Conservation (phyloP, 1,139 yeast genomes). For the Taphrina communis region DNA sequence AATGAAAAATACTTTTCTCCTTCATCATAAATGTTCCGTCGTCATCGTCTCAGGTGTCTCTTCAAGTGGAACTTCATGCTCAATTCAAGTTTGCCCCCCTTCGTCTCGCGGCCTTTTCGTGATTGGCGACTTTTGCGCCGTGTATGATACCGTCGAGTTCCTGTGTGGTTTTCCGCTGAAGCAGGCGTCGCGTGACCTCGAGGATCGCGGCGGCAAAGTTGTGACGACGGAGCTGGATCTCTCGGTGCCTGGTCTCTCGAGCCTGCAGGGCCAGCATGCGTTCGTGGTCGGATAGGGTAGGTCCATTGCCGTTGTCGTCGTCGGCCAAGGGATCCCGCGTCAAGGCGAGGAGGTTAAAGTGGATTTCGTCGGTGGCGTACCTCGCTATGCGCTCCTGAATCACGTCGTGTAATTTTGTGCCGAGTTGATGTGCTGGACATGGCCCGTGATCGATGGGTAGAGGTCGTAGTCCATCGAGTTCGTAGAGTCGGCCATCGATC, state of each 20-base stretch:
- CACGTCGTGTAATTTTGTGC: conserved; percentile 55
- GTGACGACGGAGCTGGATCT: conserved; percentile 59
- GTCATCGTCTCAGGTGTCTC: too few relatives aligned
- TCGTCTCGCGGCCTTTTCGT: too few relatives aligned
- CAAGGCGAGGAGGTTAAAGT: conserved; percentile 66
- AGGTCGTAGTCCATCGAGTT: conserved; percentile 69
- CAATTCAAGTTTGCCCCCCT: neutral
- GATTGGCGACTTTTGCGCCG: neutral
- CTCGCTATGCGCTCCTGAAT: conserved; percentile 58
- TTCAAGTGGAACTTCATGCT: neutral
- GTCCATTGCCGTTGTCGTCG: conserved; percentile 46
- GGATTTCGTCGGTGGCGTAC: conserved; percentile 59
- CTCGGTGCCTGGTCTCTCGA: conserved; percentile 55
- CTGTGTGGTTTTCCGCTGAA: neutral
- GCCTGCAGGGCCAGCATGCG: conserved; percentile 50
- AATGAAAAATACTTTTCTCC: too few relatives aligned
- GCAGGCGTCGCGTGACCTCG: conserved; percentile 15
- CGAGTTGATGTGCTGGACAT: conserved; percentile 55
- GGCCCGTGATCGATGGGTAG: conserved; percentile 65
- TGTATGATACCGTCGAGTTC: conserved; percentile 42
- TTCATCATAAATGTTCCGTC: too few relatives aligned
- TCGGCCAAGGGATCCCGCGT: conserved; percentile 59
- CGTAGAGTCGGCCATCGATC: conserved; percentile 61
- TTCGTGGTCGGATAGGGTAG: conserved; percentile 43
- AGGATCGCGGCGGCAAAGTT: conserved; percentile 63